Base-by-base conservation (phyloP, 768 basidiomycete genomes). In the Roridomyces roridus region DNA sequence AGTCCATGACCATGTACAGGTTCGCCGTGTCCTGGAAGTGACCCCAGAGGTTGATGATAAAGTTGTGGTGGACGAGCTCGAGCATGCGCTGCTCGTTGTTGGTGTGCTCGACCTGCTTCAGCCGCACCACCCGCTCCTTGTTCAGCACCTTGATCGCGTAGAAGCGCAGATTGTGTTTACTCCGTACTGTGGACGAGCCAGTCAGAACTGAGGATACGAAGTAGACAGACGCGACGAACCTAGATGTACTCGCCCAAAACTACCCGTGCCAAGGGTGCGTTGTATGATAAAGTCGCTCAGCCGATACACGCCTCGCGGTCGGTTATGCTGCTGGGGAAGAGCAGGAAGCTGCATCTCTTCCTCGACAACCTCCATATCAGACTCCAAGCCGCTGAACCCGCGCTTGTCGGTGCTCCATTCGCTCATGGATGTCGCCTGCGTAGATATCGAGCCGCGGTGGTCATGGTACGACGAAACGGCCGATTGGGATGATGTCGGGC, bases 1-100 rank as follows among this genome's bases (percentile, higher is more conserved):
- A 98, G 77, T 89, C 96, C 86, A 98, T 92, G 51, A 98, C 90
- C 93, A 99, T 96, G 79, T 98, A 99, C 14, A 98, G 81, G 71
- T 98, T 98, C 18, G 89, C 74, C 29, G 85, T 72, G 67, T 98
- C 97, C 68, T 98, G 97, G 70, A 96, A 96, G 4, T 88, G 85
- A 29, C 96, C 96, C 95, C 95, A 98, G 5, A 98, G 85, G 70
- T 96, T 98, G 77, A 98, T 86, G 65, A 98, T 92, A 74, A 98
- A 94, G 2, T 94, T 89, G 70, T 98, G 94, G 55, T 93, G 87
- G 5, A 97, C 89, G 21, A 82, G 81, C 44, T 87, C 84, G 34
- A 99, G 85, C 74, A 98, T 94, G 45, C 79, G 79, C 65, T 94
- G 89, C 73, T 99, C 97, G 65, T 92, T 95, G 71, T 96, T 97